Conservation (phyloP, 2,329 filamentous ascomycete species). For the Diaporthe aspalathi region DNA sequence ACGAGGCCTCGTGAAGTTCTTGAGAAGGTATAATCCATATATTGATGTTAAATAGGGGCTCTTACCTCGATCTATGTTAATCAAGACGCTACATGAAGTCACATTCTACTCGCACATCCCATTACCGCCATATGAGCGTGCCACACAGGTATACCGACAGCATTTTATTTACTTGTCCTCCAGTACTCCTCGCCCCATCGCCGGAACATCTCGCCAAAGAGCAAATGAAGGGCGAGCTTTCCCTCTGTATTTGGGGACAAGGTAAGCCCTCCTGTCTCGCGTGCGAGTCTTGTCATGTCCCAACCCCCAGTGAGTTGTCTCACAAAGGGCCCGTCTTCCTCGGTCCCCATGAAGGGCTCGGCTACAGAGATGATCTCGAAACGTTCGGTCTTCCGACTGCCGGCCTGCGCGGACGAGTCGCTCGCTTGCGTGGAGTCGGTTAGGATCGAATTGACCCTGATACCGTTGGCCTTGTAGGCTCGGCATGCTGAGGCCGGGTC, state of each 20-base stretch:
- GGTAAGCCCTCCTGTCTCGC: conserved; percentile 33
- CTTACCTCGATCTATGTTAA: neutral
- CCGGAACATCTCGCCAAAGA: conserved; percentile 36
- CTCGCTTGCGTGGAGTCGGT: conserved; percentile 10
- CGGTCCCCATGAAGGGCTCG: neutral
- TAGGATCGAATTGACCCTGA: conserved; percentile 34
- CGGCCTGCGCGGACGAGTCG: neutral
- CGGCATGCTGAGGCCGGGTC: conserved; percentile 28
- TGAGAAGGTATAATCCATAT: neutral
- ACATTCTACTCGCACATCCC: neutral
- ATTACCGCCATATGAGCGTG: neutral
- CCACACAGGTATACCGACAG: neutral
- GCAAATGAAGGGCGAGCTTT: conserved; percentile 31
- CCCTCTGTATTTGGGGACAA: conserved; percentile 33
- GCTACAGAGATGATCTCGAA: conserved; percentile 24
- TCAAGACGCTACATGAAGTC: neutral
- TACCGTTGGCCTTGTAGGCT: neutral
- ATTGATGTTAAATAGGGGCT: neutral
- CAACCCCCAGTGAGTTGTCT: neutral
- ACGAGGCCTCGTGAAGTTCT: too few relatives aligned
- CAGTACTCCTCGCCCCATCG: conserved; percentile 35
- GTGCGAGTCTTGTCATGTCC: conserved; percentile 33
- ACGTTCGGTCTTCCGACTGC: neutral
- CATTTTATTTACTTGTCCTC: neutral
- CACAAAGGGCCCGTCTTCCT: neutral